phyloP scores from a whole-genome alignment of 192 early-diverging fungal genomes.

The Podila epicladia region DNA sequence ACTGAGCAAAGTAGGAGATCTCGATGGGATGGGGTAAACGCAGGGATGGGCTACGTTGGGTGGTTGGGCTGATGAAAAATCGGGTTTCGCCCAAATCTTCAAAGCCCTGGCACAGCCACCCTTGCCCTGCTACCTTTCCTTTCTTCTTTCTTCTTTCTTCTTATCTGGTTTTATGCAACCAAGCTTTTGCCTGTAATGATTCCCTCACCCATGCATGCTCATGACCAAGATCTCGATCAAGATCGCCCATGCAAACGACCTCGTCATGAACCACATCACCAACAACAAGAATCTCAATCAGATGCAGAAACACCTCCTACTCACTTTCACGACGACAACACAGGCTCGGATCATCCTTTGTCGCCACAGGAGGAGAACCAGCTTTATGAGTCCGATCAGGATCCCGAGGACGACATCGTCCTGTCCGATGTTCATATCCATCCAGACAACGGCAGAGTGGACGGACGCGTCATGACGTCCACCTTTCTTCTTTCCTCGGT shows the following conservation, averaged over 20 bases:
- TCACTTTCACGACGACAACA: neutral
- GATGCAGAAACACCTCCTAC: neutral
- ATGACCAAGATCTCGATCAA: neutral
- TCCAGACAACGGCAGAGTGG: constrained; percentile 31
- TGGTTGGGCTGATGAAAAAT: too few relatives aligned
- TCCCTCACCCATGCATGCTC: too few relatives aligned
- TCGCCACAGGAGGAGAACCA: neutral
- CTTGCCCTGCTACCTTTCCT: too few relatives aligned
- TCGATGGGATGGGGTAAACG: too few relatives aligned
- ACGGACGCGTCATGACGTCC: constrained; percentile 11
- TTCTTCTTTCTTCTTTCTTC: too few relatives aligned
- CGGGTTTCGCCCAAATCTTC: too few relatives aligned
- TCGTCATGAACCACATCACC: neutral
- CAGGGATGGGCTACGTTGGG: too few relatives aligned
- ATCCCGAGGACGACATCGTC: constrained; percentile 23
- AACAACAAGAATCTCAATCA: neutral
- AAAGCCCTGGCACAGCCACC: too few relatives aligned
- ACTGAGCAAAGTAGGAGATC: too few relatives aligned
- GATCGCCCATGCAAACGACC: neutral
- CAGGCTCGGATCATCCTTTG: neutral
- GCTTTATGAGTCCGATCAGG: neutral
- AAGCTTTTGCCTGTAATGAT: too few relatives aligned
- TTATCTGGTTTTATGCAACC: too few relatives aligned
- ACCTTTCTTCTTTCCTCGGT: constrained; percentile 9
- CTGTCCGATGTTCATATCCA: constrained; percentile 44